Percentiles rank a stretch among this genome's conserved stretches.
Conservation (phyloP, 2,329 filamentous ascomycete species). For the Aspergillus niger region DNA sequence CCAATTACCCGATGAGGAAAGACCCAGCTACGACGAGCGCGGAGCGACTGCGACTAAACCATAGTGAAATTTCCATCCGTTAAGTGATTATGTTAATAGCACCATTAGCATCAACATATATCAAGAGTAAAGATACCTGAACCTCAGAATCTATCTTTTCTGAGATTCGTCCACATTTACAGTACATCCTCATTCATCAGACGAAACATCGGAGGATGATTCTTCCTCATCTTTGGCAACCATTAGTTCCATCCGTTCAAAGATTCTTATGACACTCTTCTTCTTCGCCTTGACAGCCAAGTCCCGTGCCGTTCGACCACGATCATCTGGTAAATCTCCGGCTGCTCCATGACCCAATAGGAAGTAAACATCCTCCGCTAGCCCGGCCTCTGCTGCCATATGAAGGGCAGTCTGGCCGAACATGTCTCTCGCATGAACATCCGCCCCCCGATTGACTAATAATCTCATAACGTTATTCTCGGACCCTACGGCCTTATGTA, state of each 20-base stretch:
- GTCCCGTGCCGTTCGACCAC: conserved; percentile 24
- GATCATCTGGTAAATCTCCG: conserved; percentile 21
- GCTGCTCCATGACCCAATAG: conserved; percentile 24
- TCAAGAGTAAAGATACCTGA: too few relatives aligned
- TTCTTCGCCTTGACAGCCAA: conserved; percentile 20
- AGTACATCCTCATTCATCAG: not conserved
- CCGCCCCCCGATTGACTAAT: conserved; percentile 21
- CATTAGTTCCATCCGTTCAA: conserved; percentile 19
- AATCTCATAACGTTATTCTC: conserved; percentile 26
- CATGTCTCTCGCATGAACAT: conserved; percentile 25
- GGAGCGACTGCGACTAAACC: too few relatives aligned
- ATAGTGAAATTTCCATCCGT: too few relatives aligned
- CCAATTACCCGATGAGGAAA: too few relatives aligned
- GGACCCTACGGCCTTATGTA: conserved; percentile 24
- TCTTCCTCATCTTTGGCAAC: conserved; percentile 9
- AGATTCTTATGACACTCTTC: conserved; percentile 15
- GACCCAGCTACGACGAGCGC: too few relatives aligned
- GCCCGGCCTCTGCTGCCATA: conserved; percentile 24
- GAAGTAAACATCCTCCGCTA: conserved; percentile 25
- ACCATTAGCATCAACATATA: too few relatives aligned
- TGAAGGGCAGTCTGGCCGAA: conserved; percentile 28
- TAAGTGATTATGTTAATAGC: too few relatives aligned
- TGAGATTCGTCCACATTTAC: not conserved
- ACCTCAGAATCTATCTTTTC: too few relatives aligned
- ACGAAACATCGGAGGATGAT: conserved; percentile 1